Evolutionary conservation across 345 rosid genomes (phyloP).

Genomic region (Rubroshorea leprosula): DNA sequence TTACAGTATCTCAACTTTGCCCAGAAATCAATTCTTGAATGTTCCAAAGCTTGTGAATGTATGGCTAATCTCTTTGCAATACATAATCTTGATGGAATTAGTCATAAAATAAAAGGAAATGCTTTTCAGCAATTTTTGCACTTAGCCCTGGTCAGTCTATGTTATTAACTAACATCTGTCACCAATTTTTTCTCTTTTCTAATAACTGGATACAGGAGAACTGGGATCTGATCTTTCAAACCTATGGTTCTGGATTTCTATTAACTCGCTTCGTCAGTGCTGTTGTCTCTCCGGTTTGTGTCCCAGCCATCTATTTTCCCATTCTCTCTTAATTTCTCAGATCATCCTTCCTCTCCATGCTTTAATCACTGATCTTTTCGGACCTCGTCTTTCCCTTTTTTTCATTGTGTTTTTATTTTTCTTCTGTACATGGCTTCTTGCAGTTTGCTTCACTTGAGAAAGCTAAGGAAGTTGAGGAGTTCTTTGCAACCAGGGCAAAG

Average conservation of each 20-base stretch:
- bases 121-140: no score
- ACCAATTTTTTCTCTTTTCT: background rate
- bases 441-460: constrained; percentile 89
- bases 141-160: no score
- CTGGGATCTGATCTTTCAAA: constrained; percentile 63
- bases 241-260: constrained; percentile 73
- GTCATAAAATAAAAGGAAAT: no score
- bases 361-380: no score
- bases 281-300: constrained; percentile 71
- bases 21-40: no score
- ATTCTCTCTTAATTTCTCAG: background rate
- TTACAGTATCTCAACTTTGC: no score
- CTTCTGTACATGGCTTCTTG: background rate
- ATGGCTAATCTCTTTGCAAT: no score
- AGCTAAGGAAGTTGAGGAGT: constrained; percentile 75
- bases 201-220: constrained; percentile 37
- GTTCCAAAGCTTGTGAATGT: no score
- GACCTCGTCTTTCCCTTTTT: no score
- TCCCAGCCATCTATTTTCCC: constrained; percentile 1
- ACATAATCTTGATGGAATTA: no score
- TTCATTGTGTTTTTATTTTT: background rate
- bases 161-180: background rate
- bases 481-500: constrained; percentile 53
- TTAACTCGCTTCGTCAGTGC: constrained; percentile 63
- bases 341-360: background rate